These are phyloP conservation scores for Leishmania amazonensis DNA, from an alignment of 208 protist species.

Conservation along the genomic window DNA sequence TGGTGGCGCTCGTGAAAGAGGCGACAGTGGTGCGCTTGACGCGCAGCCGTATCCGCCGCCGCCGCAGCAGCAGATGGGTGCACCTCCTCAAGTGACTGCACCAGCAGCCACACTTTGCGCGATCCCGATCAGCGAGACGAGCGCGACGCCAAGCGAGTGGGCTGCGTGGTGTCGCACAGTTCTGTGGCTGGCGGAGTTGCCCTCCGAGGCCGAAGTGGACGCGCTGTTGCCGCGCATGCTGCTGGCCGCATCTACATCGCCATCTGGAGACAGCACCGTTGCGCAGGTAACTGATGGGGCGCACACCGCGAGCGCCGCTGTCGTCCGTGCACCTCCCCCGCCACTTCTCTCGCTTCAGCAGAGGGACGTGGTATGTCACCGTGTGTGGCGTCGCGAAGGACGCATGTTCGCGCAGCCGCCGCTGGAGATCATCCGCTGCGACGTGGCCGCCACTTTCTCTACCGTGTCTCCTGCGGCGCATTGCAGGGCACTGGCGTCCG, in stretches of 20 bases:
- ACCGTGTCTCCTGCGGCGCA: neutral
- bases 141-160: slow-evolving; percentile 1
- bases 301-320: slow-evolving; percentile 1
- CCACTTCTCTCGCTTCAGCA: slow-evolving; percentile 61
- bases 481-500: slow-evolving; percentile 13
- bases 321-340: neutral
- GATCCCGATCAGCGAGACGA: neutral
- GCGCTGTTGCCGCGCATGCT: slow-evolving; percentile 14
- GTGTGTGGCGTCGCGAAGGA: slow-evolving; percentile 93
- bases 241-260: neutral
- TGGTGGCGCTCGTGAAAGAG: neutral
- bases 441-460: slow-evolving; percentile 9
- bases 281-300: neutral
- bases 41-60: neutral
- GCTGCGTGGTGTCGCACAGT: slow-evolving; percentile 26
- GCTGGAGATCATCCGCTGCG: slow-evolving; percentile 57
- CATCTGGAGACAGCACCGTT: neutral
- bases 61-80: neutral
- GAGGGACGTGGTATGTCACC: slow-evolving; percentile 83
- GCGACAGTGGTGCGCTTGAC: neutral
- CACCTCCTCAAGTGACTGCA: neutral
- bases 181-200: slow-evolving; percentile 18
- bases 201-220: slow-evolving; percentile 18
- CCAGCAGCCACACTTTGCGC: neutral
- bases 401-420: slow-evolving; percentile 76